Percentiles rank a stretch among this genome's conserved stretches.
phyloP scores from a whole-genome alignment of 306 rosid genomes.

The Prunus persica region DNA sequence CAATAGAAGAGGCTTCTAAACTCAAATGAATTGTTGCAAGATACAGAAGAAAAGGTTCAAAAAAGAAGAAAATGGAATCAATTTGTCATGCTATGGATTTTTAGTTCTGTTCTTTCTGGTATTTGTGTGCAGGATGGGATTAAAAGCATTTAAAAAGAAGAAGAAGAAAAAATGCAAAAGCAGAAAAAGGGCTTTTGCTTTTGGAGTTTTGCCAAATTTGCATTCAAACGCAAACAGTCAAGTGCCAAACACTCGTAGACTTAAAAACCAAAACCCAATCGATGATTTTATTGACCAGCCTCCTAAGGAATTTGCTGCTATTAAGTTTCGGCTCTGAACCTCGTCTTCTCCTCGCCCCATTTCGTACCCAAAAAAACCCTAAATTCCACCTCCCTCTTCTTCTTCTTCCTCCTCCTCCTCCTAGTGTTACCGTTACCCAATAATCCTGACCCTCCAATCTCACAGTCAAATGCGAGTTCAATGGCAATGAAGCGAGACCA shows the following conservation, averaged over 20 bases:
- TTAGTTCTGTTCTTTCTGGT: too few species aligned
- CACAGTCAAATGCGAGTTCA: neutral
- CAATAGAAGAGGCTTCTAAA: too few species aligned
- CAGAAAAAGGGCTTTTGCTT: neutral
- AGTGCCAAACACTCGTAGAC: too few species aligned
- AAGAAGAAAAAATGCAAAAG: neutral
- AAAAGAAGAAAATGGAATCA: too few species aligned
- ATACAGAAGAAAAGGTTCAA: too few species aligned
- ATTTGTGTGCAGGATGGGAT: neutral
- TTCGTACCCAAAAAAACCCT: constrained; percentile 3
- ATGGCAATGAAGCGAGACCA: constrained; percentile 15
- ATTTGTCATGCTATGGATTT: too few species aligned
- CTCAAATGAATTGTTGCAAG: too few species aligned
- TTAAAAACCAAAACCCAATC: too few species aligned
- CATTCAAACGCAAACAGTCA: neutral
- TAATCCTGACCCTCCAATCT: neutral
- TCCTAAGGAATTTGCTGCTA: too few species aligned
- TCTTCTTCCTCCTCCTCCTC: neutral
- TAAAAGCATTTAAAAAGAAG: neutral
- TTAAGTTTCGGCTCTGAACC: neutral
- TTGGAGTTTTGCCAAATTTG: neutral
- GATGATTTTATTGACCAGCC: too few species aligned
- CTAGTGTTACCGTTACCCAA: constrained; percentile 18
- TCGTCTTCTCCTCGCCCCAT: neutral
- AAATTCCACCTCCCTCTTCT: neutral